Conservation (phyloP, 805 yeast species). For the Saccharomycopsis schoenii region DNA sequence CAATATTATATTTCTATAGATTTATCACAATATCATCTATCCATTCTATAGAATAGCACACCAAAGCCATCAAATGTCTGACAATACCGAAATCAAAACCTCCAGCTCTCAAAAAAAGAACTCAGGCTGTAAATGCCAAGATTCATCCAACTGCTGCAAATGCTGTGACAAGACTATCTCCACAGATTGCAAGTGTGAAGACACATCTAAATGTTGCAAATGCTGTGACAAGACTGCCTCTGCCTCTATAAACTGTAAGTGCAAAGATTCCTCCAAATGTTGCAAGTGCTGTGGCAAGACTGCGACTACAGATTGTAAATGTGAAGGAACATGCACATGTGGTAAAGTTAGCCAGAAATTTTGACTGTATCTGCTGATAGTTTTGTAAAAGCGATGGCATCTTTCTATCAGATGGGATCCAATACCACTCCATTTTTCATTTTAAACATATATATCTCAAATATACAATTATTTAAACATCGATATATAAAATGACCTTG, state of each 20-base stretch:
- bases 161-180: not conserved
- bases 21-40: no score
- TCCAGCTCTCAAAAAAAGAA: not conserved
- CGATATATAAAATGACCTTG: no score
- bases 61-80: not conserved
- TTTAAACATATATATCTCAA: no score
- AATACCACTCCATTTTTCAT: no score
- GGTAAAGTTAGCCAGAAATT: no score
- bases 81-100: not conserved
- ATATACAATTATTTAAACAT: no score
- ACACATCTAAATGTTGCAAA: not conserved
- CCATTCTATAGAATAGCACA: no score
- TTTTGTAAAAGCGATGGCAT: no score
- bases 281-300: not conserved
- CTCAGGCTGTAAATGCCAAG: not conserved
- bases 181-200: not conserved
- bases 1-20: no score
- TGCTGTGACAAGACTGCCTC: not conserved
- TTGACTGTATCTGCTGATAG: no score
- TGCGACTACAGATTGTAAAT: not conserved
- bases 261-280: not conserved
- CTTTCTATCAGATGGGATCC: no score
- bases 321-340: no score
- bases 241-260: not conserved
- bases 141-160: not conserved